These are phyloP conservation scores for Iberis pinnata DNA, from an alignment of 345 rosid genomes.

Conservation along the genomic window DNA sequence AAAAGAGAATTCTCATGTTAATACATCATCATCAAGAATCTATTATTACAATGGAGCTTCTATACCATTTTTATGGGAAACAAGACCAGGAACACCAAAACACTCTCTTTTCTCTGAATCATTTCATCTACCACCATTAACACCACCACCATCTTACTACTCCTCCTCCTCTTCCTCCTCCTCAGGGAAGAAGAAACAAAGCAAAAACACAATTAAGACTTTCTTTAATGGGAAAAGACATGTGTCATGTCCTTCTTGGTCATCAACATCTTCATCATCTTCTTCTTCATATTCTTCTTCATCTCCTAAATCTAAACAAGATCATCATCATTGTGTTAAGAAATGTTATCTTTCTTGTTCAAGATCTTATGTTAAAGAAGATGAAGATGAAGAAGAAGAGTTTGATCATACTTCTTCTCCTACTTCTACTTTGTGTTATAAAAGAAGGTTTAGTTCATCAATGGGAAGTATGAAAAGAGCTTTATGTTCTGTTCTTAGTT, in stretches of 20 bases:
- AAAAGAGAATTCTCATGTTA: slow-evolving; percentile 49
- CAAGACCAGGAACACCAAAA: slow-evolving; percentile 84
- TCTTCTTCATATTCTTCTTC: slow-evolving; percentile 31
- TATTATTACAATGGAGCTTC: slow-evolving; percentile 60
- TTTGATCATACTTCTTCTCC: slow-evolving; percentile 26
- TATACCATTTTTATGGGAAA: slow-evolving; percentile 72
- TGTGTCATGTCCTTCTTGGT: slow-evolving; percentile 37
- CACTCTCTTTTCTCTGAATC: slow-evolving; percentile 29
- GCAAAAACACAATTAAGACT: slow-evolving; percentile 18
- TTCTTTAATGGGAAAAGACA: slow-evolving; percentile 17
- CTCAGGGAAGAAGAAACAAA: slow-evolving; percentile 1
- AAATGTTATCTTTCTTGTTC: slow-evolving; percentile 31
- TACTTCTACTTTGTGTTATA: slow-evolving; percentile 34
- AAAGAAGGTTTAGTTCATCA: slow-evolving; percentile 37
- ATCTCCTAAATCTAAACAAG: slow-evolving; percentile 17
- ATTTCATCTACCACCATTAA: slow-evolving; percentile 42
- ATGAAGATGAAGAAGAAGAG: slow-evolving; percentile 12
- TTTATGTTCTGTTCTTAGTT: slow-evolving; percentile 36
- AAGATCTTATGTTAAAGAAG: slow-evolving; percentile 27
- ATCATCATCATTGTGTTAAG: neutral
- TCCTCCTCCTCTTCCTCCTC: slow-evolving; percentile 26
- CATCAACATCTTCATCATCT: slow-evolving; percentile 33
- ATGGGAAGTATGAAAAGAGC: slow-evolving; percentile 43
- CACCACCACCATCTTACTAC: slow-evolving; percentile 51
- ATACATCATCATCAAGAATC: slow-evolving; percentile 56